Conservation (phyloP, 129 eudicot species). For the Gnaphalium uliginosum region DNA sequence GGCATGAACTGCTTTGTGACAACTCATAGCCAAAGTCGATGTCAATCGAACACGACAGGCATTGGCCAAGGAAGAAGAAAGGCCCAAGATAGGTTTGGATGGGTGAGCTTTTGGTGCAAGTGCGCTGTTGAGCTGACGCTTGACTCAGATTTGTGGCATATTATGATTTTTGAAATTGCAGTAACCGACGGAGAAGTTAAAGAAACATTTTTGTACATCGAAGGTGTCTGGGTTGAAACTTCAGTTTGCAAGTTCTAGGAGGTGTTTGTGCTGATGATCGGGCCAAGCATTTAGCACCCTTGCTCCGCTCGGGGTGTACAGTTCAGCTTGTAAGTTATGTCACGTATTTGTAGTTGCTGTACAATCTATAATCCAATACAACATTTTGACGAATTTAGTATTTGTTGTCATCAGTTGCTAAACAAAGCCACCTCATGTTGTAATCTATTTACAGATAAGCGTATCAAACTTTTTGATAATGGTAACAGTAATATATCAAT, state of each 20-base stretch:
- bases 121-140: constrained; percentile 9
- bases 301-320: constrained; percentile 29
- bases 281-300: neutral
- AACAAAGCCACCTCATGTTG: no score
- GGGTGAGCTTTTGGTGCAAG: constrained; percentile 23
- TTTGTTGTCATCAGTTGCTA: neutral
- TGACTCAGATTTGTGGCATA: neutral
- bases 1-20: constrained; percentile 14
- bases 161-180: constrained; percentile 1
- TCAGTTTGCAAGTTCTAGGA: neutral
- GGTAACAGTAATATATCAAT: no score
- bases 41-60: constrained; percentile 5
- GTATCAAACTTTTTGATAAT: no score
- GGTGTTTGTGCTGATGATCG: constrained; percentile 24
- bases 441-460: no score
- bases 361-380: neutral
- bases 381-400: neutral
- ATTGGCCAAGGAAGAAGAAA: constrained; percentile 24
- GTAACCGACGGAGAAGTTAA: neutral
- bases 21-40: constrained; percentile 11
- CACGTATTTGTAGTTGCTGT: neutral
- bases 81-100: constrained; percentile 20
- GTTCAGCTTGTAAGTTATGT: neutral
- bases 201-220: constrained; percentile 15
- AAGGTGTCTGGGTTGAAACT: neutral